A percentile compares a stretch with the other conserved stretches of the same genome.
phyloP scores from a whole-genome alignment of 345 rosid genomes.

The Acer yangbiense region DNA sequence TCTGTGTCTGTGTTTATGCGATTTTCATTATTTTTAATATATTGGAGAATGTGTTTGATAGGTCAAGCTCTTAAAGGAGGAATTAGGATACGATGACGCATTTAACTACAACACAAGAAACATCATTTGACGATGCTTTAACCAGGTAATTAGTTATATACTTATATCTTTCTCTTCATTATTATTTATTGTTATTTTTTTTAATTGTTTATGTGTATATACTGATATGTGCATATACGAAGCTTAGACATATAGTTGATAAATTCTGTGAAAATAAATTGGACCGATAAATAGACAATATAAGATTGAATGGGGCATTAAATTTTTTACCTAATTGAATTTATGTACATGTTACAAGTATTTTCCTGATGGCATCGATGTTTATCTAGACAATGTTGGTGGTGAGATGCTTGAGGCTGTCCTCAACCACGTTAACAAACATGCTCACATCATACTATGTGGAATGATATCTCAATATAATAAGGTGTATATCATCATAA shows the following conservation, averaged over 20 bases:
- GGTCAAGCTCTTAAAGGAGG: conserved; percentile 46
- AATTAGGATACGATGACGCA: conserved; percentile 54
- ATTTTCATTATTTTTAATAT: background rate
- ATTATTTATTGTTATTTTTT: no score
- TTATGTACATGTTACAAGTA: conserved; percentile 23
- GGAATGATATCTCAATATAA: conserved; percentile 63
- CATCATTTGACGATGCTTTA: conserved; percentile 45
- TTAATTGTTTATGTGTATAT: background rate
- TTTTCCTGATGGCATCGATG: conserved; percentile 48
- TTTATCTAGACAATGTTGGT: conserved; percentile 54
- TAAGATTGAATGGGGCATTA: no score
- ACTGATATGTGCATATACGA: background rate
- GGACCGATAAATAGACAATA: no score
- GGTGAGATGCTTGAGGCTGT: conserved; percentile 61
- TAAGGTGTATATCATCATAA: conserved; percentile 25
- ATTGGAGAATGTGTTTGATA: background rate
- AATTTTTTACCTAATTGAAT: no score
- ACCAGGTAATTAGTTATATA: conserved; percentile 33
- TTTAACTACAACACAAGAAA: conserved; percentile 50
- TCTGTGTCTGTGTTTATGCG: background rate
- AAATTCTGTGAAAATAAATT: no score
- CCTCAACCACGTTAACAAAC: conserved; percentile 44
- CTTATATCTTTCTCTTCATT: background rate
- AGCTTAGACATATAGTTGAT: no score
- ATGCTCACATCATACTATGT: conserved; percentile 37